These are phyloP conservation scores for Microdochium nivale DNA, from an alignment of 2,329 filamentous ascomycete genomes.

Conservation along the genomic window DNA sequence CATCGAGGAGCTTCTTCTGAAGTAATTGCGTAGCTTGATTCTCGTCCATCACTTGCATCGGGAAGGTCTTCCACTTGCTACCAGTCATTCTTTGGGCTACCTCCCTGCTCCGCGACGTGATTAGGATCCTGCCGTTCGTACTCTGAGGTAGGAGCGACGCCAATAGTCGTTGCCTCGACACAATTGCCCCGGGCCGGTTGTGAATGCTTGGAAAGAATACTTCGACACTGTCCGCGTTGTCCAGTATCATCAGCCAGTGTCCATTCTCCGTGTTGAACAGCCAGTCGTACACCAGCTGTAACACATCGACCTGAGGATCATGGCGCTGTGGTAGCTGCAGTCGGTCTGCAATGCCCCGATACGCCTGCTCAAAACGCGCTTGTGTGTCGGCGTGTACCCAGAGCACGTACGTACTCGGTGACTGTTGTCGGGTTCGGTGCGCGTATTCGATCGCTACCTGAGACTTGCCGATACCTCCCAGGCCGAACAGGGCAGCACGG, in stretches of 20 bases:
- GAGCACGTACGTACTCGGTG: neutral
- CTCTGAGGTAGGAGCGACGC: neutral
- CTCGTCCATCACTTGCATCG: neutral
- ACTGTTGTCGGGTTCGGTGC: neutral
- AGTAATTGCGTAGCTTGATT: neutral
- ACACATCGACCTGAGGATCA: neutral
- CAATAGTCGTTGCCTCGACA: neutral
- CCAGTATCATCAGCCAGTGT: neutral
- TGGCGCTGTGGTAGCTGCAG: neutral
- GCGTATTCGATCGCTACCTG: neutral
- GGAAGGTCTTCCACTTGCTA: neutral
- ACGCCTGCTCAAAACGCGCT: neutral
- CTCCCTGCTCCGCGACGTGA: neutral
- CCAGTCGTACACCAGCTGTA: neutral
- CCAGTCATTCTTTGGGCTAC: neutral
- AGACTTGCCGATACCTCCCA: conserved; percentile 11
- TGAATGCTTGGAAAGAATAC: neutral
- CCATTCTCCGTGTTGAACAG: neutral
- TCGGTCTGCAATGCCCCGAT: neutral
- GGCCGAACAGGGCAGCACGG: conserved; percentile 14
- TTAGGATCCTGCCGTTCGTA: neutral
- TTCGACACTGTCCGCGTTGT: neutral
- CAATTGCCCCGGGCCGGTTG: neutral
- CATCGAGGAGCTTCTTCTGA: neutral
- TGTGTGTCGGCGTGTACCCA: neutral